Base-by-base conservation (phyloP, 306 rosid genomes). In the Crataegus laevigata region DNA sequence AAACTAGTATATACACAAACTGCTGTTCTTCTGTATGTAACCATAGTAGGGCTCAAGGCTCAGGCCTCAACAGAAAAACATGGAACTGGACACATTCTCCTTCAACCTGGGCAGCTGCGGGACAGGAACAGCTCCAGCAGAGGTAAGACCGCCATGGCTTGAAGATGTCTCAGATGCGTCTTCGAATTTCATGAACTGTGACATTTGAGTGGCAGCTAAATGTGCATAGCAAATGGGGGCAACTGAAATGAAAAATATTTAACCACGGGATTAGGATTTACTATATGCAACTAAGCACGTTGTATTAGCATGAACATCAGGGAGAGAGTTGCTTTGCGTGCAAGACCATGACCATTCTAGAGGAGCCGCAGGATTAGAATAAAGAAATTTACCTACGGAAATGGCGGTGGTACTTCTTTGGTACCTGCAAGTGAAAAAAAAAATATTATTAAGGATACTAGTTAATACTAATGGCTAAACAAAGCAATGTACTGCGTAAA, bases 171-270 rank as follows among this genome's bases (percentile, higher is more conserved):
- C 99, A 0, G 99, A 92, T 40, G 82, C 76, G 0, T 90, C 97
- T 15, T 94, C 98, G 19, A 88, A 94, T 17, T 91, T 94, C 78
- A 94, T 84, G 32, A 94, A 91, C 72, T 90, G 94, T 0, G 90
- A 92, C 65, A 94, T 69, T 69, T 91, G 97, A 9, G 90, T 61
- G 25, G 98, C 98, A 5, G 98, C 98, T 77, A 94, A 75, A 82
- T 94, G 98, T 1, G 98, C 98, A 77, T 91, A 94, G 82, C 97
- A 91, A 19, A 94, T 77, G 0, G 98, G 98, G n/a, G 98, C 96
- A 79, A 94, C 98, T 94, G 90, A 87, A 88, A 3, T 61, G 3
- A 43, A 14, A 17, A 55, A n/a, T 13, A 18, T 17, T 10, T 57
- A 17, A 59, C 43, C 19, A 60, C 3, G 6, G 68, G 11, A 38